phyloP scores from a whole-genome alignment of 805 yeast species.

The Zygosaccharomyces rouxii region DNA sequence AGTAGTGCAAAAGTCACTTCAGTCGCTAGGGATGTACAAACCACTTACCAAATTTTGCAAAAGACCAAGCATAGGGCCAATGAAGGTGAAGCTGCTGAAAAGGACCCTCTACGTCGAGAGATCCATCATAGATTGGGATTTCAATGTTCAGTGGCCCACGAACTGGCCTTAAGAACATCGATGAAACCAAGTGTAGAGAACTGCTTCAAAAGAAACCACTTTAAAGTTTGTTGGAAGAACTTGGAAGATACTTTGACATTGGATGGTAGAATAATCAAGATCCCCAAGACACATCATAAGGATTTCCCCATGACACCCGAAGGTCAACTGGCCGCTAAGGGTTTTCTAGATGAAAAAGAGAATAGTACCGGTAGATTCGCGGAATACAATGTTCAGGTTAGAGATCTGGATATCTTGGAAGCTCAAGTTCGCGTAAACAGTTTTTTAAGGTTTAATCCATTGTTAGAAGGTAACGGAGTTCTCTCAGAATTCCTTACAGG shows the following conservation, averaged over 20 bases:
- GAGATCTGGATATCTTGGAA: constrained; percentile 33
- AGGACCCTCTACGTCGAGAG: constrained; percentile 16
- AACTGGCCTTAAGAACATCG: constrained; percentile 17
- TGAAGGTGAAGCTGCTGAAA: constrained; percentile 21
- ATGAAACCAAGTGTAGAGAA: constrained; percentile 23
- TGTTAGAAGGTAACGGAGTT: constrained; percentile 34
- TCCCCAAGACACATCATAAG: constrained; percentile 27
- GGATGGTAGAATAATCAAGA: constrained; percentile 21
- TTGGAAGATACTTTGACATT: constrained; percentile 19
- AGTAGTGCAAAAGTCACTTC: constrained; percentile 37
- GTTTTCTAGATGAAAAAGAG: constrained; percentile 27
- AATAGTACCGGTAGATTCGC: constrained; percentile 27
- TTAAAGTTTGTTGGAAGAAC: constrained; percentile 20
- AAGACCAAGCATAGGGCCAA: constrained; percentile 26
- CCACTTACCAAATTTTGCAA: constrained; percentile 40
- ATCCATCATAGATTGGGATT: constrained; percentile 23
- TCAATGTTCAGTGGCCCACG: constrained; percentile 24
- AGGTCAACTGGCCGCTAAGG: constrained; percentile 26
- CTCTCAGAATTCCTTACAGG: constrained; percentile 33
- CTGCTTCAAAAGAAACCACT: constrained; percentile 17
- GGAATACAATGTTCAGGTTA: constrained; percentile 41
- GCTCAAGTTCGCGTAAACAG: constrained; percentile 33
- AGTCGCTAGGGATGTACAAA: constrained; percentile 42
- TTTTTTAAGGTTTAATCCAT: constrained; percentile 37
- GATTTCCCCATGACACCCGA: constrained; percentile 24